Base-by-base conservation (phyloP, 495 filamentous ascomycete species). In the Sphaerosporella brunnea region DNA sequence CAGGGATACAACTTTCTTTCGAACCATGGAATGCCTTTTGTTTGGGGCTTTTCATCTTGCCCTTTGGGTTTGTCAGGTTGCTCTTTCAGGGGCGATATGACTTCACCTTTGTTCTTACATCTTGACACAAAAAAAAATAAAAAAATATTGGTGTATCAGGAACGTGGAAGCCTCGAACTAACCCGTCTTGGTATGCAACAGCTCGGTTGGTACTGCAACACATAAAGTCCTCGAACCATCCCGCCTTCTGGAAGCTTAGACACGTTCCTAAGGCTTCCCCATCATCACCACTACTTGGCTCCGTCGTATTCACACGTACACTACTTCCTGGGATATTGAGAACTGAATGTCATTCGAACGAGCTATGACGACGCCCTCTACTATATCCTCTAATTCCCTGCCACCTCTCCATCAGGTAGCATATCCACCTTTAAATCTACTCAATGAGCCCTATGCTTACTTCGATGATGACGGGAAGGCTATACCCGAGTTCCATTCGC, bases 391-490 rank as follows among this genome's bases (percentile, higher is more conserved):
- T 23, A 55, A 58, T 20, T 58, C 56, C 30, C 55, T 59, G 2
- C 56, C 56, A 3, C 56, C 56, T 50, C 47, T 59, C 36, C 55
- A 58, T 41, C 55, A 59, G 55, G 56, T 59, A 53, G 47, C 36
- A 19, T 15, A 41, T 28, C 36, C 44, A 44, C 35, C 34, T 45
- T 16, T 53, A 11, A 23, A 13, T 20, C 28, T 30, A 13, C 20
- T 23, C 37, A 28, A 43, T 9, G 39, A 24, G 4, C 5, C 24
- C 15, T 23, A 32, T 10, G 49, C 55, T 53, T 18, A 50, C 50
- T 39, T 28, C 39, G 24, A 39, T 20, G 35, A 15, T 15, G 36
- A 42, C 24, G 11, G 52, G 51, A 19, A 46, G 56, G 56, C 56
- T 19, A 51, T 59, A 42, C 56, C 56, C 25, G 56, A 59, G 35